A percentile compares a stretch with the other conserved stretches of the same genome.
phyloP scores from a whole-genome alignment of 192 early-diverging fungal genomes.

The Entophlyctis luteolus region DNA sequence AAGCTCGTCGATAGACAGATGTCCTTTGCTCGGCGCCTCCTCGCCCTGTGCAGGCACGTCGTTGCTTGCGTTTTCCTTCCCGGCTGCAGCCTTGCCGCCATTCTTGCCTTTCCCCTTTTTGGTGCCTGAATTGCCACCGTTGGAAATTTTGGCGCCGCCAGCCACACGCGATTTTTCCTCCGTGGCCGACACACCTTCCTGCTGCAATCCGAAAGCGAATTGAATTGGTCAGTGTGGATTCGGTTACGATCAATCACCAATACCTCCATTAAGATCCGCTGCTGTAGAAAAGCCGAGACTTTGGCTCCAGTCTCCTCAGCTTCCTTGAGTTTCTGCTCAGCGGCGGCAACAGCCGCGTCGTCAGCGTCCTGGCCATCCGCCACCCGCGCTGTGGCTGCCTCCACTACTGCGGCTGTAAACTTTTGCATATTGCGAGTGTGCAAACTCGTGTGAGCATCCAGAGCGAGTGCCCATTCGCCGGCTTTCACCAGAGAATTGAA shows the following conservation, averaged over 20 bases:
- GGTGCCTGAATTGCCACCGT: not conserved
- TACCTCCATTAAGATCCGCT: not conserved
- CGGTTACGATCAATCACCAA: too few relatives aligned
- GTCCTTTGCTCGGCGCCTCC: slow-evolving; percentile 51
- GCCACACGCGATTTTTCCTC: not conserved
- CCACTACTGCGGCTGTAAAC: too few relatives aligned
- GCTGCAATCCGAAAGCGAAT: too few relatives aligned
- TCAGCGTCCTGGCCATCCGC: slow-evolving; percentile 62
- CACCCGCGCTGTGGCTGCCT: slow-evolving; percentile 52
- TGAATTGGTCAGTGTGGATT: too few relatives aligned
- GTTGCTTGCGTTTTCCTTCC: not conserved
- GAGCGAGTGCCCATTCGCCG: slow-evolving; percentile 72
- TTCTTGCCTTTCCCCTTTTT: not conserved
- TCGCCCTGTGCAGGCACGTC: slow-evolving; percentile 27
- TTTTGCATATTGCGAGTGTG: slow-evolving; percentile 43
- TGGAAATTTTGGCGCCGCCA: not conserved
- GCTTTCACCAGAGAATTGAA: slow-evolving; percentile 65
- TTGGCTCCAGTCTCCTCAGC: slow-evolving; percentile 6
- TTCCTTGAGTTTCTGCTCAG: slow-evolving; percentile 59
- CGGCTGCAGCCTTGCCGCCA: not conserved
- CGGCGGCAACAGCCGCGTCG: too few relatives aligned
- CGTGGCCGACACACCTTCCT: not conserved
- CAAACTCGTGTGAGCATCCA: slow-evolving; percentile 66
- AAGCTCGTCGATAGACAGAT: slow-evolving; percentile 73
- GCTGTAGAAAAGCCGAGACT: slow-evolving; percentile 26